A percentile compares a stretch with the other conserved stretches of the same genome.
These are phyloP conservation scores for Sorghum bicolor DNA, from an alignment of 176 grass and related monocot species.

Conservation along the genomic window Sorghum_bicolor_NCBIv3 NC_012873.2:4946001-4946500, in stretches of 20 bases:
- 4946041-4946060: constrained; percentile 99
- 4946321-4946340: constrained; percentile 89
- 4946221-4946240: constrained; percentile 26
- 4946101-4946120: constrained; percentile 79
- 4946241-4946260: constrained; percentile 31
- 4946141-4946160: neutral
- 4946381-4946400: constrained; percentile 10
- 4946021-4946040: constrained; percentile 95
- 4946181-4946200: neutral
- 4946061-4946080: constrained; percentile 99
- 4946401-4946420: constrained; percentile 16
- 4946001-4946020: constrained; percentile 84
- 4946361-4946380: constrained; percentile 96
- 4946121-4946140: neutral
- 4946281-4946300: constrained; percentile 97
- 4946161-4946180: neutral
- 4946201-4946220: neutral
- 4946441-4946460: constrained; percentile 11
- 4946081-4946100: constrained; percentile 97
- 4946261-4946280: constrained; percentile 95
- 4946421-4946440: constrained; percentile 9
- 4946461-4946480: neutral
- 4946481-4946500: constrained; percentile 16
- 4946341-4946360: constrained; percentile 89
- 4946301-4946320: constrained; percentile 76